Evolutionary conservation across 352 stramenopile species (phyloP), one percentile per base, ranked within the genome.

Genomic region (Pythium sukuiense): DNA sequence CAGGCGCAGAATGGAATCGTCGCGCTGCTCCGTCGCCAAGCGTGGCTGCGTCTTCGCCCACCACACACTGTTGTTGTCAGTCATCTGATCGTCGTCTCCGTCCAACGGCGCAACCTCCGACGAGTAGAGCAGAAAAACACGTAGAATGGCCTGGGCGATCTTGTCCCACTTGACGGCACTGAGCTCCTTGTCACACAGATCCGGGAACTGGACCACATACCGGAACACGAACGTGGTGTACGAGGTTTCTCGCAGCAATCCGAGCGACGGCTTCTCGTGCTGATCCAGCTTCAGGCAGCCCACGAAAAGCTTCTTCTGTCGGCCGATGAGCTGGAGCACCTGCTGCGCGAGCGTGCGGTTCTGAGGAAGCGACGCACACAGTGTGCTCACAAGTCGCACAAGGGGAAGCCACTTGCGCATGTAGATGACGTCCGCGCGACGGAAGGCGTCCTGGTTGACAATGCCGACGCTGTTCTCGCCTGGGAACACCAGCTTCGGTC

Each of bases 181-280:
- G 24, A 95, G 61, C 41, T 79, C 76, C 73, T 87, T 71, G 26
- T 89, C 74, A 35, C 83, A 90, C 32, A 93, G 50, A 46, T 92
- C 81, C 32, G 80, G 64, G 48, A 92, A 93, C 63, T 90, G 85
- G 8, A 77, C 78, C 16, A 92, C 77, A 54, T 90, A 92, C n/a
- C 85, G 85, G 58, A 95, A 83, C 18, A 93, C 62, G 55, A 93
- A 91, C 27, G 85, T 92, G 61, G 87, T 77, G 59, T 92, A 90
- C 27, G 87, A 80, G 3, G 88, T 66, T 53, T 95, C 87, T 26
- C 80, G 81, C 14, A 95, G 74, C 8, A 90, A 55, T 18, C 76
- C 80, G 33, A 95, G 62, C 14, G 81, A 87, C 16, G 70, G 72
- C 46, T 80, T 76, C 3, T 59, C 57, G 26, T 71, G 68, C 24